Conservation (phyloP, 1,139 yeast genomes). For the Debaryomycetaceae sp. region DNA sequence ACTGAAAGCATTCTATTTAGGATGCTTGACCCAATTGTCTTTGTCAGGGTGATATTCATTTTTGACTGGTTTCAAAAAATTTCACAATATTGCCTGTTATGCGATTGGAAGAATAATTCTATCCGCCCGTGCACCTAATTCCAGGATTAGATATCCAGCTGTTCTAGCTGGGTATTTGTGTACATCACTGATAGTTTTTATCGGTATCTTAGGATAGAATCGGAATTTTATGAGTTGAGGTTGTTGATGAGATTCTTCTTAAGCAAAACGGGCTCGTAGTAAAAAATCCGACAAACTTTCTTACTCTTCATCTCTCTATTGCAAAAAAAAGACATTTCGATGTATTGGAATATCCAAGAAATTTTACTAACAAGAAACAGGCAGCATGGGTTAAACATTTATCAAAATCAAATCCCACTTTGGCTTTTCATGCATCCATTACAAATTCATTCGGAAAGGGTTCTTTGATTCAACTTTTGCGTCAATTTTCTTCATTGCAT, state of each 20-base stretch:
- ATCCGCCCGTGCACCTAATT: conserved; percentile 49
- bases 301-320: conserved; percentile 19
- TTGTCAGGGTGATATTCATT: conserved; percentile 66
- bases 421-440: conserved; percentile 97
- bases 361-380: conserved; percentile 51
- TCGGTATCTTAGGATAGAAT: conserved; percentile 30
- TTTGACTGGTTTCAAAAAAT: conserved; percentile 17
- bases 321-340: too few relatives aligned
- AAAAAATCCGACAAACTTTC: conserved; percentile 58
- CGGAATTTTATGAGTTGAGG: conserved; percentile 66
- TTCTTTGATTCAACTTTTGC: conserved; percentile 82
- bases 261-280: conserved; percentile 57
- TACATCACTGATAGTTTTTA: conserved; percentile 45
- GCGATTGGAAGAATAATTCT: conserved; percentile 84
- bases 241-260: conserved; percentile 22
- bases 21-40: conserved; percentile 44
- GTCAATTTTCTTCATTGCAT: conserved; percentile 90
- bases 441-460: conserved; percentile 98
- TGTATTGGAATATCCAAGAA: neutral
- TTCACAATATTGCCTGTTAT: conserved; percentile 78
- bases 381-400: conserved; percentile 98
- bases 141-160: conserved; percentile 20
- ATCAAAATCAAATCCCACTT: conserved; percentile 87
- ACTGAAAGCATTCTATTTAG: neutral
- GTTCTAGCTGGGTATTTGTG: conserved; percentile 49